These are phyloP conservation scores for Daedaleopsis sinensis DNA, from an alignment of 768 basidiomycete genomes.

Conservation along the genomic window DNA sequence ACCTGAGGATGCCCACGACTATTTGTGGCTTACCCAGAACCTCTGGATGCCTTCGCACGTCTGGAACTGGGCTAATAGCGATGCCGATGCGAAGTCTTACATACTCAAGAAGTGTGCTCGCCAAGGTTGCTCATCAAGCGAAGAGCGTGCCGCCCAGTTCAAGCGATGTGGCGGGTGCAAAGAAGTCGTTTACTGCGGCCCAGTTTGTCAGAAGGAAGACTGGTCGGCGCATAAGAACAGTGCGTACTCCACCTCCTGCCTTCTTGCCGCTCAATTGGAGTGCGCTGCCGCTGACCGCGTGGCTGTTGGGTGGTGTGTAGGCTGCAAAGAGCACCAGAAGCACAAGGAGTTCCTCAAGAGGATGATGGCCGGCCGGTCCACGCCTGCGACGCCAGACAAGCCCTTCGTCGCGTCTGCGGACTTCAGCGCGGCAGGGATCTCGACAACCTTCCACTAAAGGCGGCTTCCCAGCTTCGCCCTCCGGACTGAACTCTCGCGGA, in stretches of 20 bases:
- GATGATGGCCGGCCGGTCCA: slow-evolving; percentile 9
- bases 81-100: slow-evolving; percentile 34
- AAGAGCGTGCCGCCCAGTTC: slow-evolving; percentile 39
- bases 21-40: slow-evolving; percentile 47
- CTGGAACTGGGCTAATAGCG: slow-evolving; percentile 47
- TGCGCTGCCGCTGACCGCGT: neutral
- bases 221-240: slow-evolving; percentile 33
- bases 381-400: neutral
- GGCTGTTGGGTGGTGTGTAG: slow-evolving; percentile 3
- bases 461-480: neutral
- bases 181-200: slow-evolving; percentile 34
- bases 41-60: slow-evolving; percentile 46
- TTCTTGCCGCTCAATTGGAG: neutral
- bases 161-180: slow-evolving; percentile 45
- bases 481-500: slow-evolving; percentile 6
- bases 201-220: slow-evolving; percentile 34
- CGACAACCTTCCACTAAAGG: slow-evolving; percentile 15
- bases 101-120: slow-evolving; percentile 40
- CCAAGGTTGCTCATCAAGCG: slow-evolving; percentile 34
- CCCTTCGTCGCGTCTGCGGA: slow-evolving; percentile 21
- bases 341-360: slow-evolving; percentile 15
- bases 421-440: slow-evolving; percentile 16
- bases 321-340: slow-evolving; percentile 14
- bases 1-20: slow-evolving; percentile 49
- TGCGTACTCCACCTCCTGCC: slow-evolving; percentile 6